Conservation (phyloP, 192 early-diverging fungal genomes). For the Allomyces macrogynus region DNA sequence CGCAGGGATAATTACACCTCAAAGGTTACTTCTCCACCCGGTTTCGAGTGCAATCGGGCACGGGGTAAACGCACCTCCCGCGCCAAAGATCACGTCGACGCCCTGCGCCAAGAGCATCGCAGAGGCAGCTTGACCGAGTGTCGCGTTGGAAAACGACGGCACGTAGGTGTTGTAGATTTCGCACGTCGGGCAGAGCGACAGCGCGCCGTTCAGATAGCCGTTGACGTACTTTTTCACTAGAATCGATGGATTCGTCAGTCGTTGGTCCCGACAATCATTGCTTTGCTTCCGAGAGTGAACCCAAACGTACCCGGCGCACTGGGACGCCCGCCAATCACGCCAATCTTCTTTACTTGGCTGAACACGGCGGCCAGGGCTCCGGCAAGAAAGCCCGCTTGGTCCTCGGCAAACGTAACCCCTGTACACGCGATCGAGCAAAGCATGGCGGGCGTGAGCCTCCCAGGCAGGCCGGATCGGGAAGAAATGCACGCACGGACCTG, state of each 20-base stretch:
- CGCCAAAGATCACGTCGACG: conserved; percentile 12
- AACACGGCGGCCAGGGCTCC: conserved; percentile 8
- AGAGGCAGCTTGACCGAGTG: not conserved
- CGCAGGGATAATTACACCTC: not conserved
- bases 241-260: too few species aligned
- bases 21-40: not conserved
- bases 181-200: conserved; percentile 4
- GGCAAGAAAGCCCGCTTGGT: conserved; percentile 8
- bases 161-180: conserved; percentile 1
- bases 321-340: conserved; percentile 8
- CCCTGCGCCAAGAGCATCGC: conserved; percentile 3
- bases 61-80: conserved; percentile 4
- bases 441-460: too few species aligned
- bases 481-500: too few species aligned
- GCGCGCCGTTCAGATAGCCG: conserved; percentile 7
- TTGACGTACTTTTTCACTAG: conserved; percentile 2
- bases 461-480: too few species aligned
- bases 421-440: too few species aligned
- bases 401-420: conserved; percentile 9
- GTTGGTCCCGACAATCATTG: not conserved
- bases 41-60: not conserved
- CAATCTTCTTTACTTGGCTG: conserved; percentile 2
- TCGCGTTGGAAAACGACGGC: not conserved
- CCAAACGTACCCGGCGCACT: not conserved
- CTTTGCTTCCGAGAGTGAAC: too few species aligned